Evolutionary conservation across 1,284 basidiomycete species (phyloP).

Genomic region (Farysia itapuensis): DNA sequence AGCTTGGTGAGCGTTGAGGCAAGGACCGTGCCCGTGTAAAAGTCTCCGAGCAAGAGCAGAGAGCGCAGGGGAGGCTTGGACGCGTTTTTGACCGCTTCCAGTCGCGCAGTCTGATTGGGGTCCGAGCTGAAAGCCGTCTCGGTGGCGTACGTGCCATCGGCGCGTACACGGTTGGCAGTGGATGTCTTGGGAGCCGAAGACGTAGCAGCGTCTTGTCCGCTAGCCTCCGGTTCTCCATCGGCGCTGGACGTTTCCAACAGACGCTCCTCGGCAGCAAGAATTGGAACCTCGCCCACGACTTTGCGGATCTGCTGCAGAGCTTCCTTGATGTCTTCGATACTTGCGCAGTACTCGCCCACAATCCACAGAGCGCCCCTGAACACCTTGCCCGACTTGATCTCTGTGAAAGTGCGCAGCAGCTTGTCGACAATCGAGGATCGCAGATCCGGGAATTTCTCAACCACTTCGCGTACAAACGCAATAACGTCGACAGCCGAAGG

Average conservation of each 20-base stretch:
- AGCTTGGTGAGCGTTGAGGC: constrained; percentile 89
- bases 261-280: constrained; percentile 70
- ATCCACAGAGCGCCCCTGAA: constrained; percentile 98
- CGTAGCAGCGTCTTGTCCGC: constrained; percentile 26
- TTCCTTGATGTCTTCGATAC: constrained; percentile 50
- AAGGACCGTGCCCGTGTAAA: constrained; percentile 90
- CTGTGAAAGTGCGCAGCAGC: constrained; percentile 77
- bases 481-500: constrained; percentile 94
- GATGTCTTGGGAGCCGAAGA: constrained; percentile 60
- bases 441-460: constrained; percentile 93
- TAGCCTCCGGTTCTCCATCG: constrained; percentile 5
- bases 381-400: constrained; percentile 96
- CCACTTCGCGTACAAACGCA: constrained; percentile 92
- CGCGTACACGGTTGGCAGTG: constrained; percentile 71
- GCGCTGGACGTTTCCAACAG: constrained; percentile 55
- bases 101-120: constrained; percentile 66
- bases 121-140: constrained; percentile 84
- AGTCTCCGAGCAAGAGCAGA: constrained; percentile 90
- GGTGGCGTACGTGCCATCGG: constrained; percentile 97
- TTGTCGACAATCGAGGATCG: constrained; percentile 83
- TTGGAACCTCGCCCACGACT: constrained; percentile 92
- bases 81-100: constrained; percentile 81
- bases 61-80: constrained; percentile 90
- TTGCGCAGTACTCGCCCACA: constrained; percentile 78
- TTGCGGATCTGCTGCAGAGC: constrained; percentile 80